Evolutionary conservation across 2,329 filamentous ascomycete genomes (phyloP).

Genomic region (Arthrobotrys entomopaga): DNA sequence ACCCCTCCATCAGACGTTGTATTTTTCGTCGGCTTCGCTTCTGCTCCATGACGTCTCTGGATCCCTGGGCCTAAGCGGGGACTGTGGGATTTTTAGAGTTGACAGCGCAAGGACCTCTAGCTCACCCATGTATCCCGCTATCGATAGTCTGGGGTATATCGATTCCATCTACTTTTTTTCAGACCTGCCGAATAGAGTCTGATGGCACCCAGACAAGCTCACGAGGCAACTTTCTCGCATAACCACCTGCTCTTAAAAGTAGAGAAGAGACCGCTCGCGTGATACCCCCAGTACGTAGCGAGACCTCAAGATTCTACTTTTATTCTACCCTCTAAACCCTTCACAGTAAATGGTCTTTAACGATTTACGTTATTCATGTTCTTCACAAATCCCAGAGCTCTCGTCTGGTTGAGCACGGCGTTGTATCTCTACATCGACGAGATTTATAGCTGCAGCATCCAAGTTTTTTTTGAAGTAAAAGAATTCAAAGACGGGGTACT

Average conservation of each 20-base stretch:
- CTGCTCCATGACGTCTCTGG: conserved; percentile 14
- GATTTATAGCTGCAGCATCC: background rate
- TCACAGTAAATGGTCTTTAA: too few species aligned
- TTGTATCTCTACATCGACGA: background rate
- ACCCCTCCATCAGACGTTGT: background rate
- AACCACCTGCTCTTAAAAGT: conserved; percentile 31
- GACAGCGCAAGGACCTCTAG: conserved; percentile 8
- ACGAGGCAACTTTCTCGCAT: conserved; percentile 32
- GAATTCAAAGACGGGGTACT: background rate
- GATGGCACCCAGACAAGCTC: background rate
- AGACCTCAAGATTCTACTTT: conserved; percentile 5
- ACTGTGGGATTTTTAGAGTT: conserved; percentile 21
- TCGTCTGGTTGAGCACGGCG: background rate
- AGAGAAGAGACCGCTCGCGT: conserved; percentile 31
- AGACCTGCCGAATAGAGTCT: conserved; percentile 35
- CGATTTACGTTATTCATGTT: too few species aligned
- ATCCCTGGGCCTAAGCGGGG: conserved; percentile 16
- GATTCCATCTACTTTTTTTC: background rate
- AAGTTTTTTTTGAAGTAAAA: background rate
- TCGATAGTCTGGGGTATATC: conserved; percentile 15
- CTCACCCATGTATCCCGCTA: conserved; percentile 30
- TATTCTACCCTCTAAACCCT: background rate
- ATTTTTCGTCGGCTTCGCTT: conserved; percentile 10
- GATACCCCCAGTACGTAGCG: conserved; percentile 36
- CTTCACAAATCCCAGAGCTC: background rate